Base-by-base conservation (phyloP, 2,329 filamentous ascomycete species). In the Verticillium klebahnii region DNA sequence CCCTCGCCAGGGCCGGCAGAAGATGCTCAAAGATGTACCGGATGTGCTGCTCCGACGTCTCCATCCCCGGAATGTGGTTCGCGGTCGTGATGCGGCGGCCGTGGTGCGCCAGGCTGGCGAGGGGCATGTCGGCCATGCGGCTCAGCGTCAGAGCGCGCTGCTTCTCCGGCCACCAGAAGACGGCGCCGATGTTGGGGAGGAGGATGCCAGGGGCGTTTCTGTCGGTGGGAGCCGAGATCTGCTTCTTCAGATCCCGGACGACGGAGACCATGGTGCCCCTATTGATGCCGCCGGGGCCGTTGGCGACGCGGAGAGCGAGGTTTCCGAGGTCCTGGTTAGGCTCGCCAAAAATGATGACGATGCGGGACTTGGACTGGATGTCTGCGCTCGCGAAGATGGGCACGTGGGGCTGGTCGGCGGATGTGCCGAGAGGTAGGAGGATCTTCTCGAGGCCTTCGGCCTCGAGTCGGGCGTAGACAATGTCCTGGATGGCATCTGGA, bases 331-430 rank as follows among this genome's bases (percentile, higher is more conserved):
- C 88, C 69, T 94, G 89, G 2, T 72, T 72, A 1, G 84, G 78
- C 67, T 95, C 89, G 61, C 92, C 91, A 68, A 96, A 84, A 59
- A 96, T 75, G 56, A 97, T 75, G 25, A 96, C 78, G 17, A 96
- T 76, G 50, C 90, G 88, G 56, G 82, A 80, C 61, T 85, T 84
- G 11, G 72, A 73, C 25, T 74, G 68, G 3, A 95, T 73, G 63
- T 87, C 79, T 7, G 77, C 66, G 8, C 74, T 80, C 36, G 61
- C 76, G 62, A 94, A 85, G 67, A 97, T 91, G 0, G 88, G 87
- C 7, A 92, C 78, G 64, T 92, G 85, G 0, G 87, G 86, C 7
- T 84, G 75, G 2, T 63, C 31, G 1, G 72, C 68, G 0, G 71
- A 69, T 0, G 79, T 76, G 29, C 79, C 79, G 0, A 87, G 74